phyloP scores from a whole-genome alignment of 345 rosid genomes.

The Bruguiera gymnorhiza region DNA sequence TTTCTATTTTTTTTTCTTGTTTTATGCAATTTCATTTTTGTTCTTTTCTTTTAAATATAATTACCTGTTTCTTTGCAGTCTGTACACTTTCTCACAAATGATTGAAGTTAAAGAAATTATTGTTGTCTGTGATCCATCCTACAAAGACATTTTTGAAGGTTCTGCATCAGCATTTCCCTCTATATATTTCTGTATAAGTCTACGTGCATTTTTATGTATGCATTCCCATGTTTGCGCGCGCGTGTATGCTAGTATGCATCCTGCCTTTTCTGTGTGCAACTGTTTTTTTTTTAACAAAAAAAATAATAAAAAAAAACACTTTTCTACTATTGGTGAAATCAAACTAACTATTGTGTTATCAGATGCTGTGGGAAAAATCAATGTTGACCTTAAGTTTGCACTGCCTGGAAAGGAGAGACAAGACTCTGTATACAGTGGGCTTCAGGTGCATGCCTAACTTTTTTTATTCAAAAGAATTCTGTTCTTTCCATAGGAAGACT shows the following conservation, averaged over 20 bases:
- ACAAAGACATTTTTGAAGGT: slow-evolving; percentile 90
- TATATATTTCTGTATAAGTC: background rate
- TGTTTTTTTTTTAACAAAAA: background rate
- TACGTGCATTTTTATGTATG: background rate
- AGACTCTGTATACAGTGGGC: slow-evolving; percentile 84
- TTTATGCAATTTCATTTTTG: too few relatives aligned
- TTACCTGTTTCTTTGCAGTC: slow-evolving; percentile 41
- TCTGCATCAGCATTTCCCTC: slow-evolving; percentile 13
- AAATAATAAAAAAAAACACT: background rate
- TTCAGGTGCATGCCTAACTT: slow-evolving; percentile 54
- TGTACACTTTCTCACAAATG: slow-evolving; percentile 76
- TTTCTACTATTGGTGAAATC: slow-evolving; percentile 2
- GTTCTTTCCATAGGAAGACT: background rate
- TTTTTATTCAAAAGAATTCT: slow-evolving; percentile 2
- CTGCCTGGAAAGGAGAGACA: slow-evolving; percentile 97
- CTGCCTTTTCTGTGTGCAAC: background rate
- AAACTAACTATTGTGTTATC: slow-evolving; percentile 21
- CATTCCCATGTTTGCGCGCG: background rate
- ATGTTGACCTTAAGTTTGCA: slow-evolving; percentile 64
- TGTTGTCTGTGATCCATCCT: slow-evolving; percentile 95
- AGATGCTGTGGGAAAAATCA: slow-evolving; percentile 54
- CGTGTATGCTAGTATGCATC: background rate
- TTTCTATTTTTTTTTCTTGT: too few relatives aligned
- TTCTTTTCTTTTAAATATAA: slow-evolving; percentile 8
- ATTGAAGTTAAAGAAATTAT: slow-evolving; percentile 80